Percentiles rank a stretch among this genome's conserved stretches.
These are phyloP conservation scores for Protea cynaroides DNA, from an alignment of 164 flowering plant genomes.

Conservation along the genomic window DNA sequence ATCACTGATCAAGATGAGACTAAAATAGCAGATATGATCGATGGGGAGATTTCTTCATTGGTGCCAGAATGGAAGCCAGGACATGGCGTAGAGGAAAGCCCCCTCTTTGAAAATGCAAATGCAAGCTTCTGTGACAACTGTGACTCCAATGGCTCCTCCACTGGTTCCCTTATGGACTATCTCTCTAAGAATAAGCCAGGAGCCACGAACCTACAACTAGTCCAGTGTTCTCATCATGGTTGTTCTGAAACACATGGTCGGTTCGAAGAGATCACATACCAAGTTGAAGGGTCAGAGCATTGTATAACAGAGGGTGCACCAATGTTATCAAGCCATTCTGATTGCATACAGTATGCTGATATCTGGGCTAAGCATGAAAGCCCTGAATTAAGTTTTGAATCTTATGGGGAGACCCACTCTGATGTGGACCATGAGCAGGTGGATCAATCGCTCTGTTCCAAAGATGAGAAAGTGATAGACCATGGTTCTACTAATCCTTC, in stretches of 20 bases:
- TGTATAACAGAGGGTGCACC: constrained; percentile 31
- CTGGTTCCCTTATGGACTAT: constrained; percentile 43
- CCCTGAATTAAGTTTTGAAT: constrained; percentile 42
- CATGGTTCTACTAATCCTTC: background rate
- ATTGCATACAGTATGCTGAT: constrained; percentile 22
- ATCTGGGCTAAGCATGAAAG: constrained; percentile 42
- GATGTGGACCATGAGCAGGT: constrained; percentile 25
- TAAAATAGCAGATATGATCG: constrained; percentile 86
- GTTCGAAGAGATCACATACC: constrained; percentile 68
- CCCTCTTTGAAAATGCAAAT: constrained; percentile 10
- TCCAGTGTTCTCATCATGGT: constrained; percentile 38
- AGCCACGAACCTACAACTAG: constrained; percentile 23
- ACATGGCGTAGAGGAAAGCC: constrained; percentile 29
- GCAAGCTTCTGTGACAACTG: constrained; percentile 42
- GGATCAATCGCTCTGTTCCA: constrained; percentile 7
- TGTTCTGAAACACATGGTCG: constrained; percentile 76
- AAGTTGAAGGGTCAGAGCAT: constrained; percentile 47
- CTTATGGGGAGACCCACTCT: constrained; percentile 35
- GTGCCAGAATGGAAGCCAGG: constrained; percentile 75
- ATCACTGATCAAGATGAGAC: constrained; percentile 83
- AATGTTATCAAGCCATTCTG: constrained; percentile 24
- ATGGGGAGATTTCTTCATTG: constrained; percentile 64
- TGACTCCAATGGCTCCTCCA: constrained; percentile 35
- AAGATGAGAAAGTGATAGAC: constrained; percentile 20
- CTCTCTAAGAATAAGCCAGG: constrained; percentile 27